Conservation (phyloP, 495 filamentous ascomycete species). For the Tetracladium setigerum region DNA sequence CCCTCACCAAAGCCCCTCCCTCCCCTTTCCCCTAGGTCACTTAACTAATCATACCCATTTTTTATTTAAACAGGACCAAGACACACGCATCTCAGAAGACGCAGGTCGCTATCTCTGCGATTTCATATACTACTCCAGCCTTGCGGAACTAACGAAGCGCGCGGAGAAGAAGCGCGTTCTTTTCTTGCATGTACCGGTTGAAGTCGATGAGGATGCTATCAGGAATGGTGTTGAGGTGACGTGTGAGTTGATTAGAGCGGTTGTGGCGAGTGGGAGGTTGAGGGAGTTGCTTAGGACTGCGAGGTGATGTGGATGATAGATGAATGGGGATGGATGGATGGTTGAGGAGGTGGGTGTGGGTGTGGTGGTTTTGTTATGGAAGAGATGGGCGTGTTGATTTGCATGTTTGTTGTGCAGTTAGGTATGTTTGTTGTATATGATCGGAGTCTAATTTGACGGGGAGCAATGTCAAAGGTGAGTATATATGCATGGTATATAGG, state of each 20-base stretch:
- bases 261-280: constrained; percentile 41
- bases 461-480: too few relatives aligned
- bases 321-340: neutral
- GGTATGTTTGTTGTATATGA: too few relatives aligned
- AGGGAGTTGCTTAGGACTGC: constrained; percentile 2
- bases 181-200: constrained; percentile 74
- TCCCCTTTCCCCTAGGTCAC: neutral
- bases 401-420: too few relatives aligned
- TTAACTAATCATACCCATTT: too few relatives aligned
- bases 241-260: constrained; percentile 58
- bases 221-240: constrained; percentile 54
- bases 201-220: constrained; percentile 45
- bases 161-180: constrained; percentile 48
- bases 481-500: too few relatives aligned
- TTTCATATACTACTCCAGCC: constrained; percentile 74
- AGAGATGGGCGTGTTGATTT: too few relatives aligned
- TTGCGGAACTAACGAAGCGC: constrained; percentile 44
- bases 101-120: constrained; percentile 80
- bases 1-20: neutral
- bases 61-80: constrained; percentile 27
- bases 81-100: constrained; percentile 61
- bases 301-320: neutral
- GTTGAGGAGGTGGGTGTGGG: too few relatives aligned
- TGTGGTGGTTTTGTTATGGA: too few relatives aligned
- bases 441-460: too few relatives aligned